Evolutionary conservation across 2,329 filamentous ascomycete species (phyloP).

Genomic region (Cordyceps militaris): DNA sequence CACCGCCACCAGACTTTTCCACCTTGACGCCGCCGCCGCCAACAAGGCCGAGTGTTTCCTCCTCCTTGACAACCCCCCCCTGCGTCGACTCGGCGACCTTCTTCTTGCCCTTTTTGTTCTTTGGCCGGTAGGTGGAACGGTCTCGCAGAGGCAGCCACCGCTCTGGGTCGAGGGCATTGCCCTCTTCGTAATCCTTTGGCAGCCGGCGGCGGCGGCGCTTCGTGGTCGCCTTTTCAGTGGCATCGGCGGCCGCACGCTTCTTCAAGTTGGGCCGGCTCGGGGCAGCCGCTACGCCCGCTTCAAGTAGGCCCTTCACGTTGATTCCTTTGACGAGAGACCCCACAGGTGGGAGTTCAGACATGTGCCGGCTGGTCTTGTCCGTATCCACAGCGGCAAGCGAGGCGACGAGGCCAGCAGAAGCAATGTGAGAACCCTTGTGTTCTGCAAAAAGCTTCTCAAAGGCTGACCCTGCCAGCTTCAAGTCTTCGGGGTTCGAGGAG

Average conservation of each 20-base stretch:
- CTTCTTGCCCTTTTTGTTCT: constrained; percentile 88
- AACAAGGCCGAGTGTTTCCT: constrained; percentile 57
- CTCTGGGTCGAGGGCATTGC: constrained; percentile 79
- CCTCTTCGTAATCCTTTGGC: constrained; percentile 68
- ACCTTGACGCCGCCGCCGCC: constrained; percentile 60
- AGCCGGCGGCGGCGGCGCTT: constrained; percentile 55
- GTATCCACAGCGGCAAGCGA: constrained; percentile 61
- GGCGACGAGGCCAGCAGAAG: constrained; percentile 79
- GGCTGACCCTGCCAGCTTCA: constrained; percentile 65
- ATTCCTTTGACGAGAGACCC: constrained; percentile 53
- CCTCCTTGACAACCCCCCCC: constrained; percentile 72
- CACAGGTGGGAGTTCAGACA: constrained; percentile 53
- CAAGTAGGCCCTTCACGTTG: constrained; percentile 55
- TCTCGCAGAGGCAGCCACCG: constrained; percentile 89
- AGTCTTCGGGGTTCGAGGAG: constrained; percentile 62
- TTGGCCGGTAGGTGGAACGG: constrained; percentile 79
- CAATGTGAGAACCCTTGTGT: constrained; percentile 60
- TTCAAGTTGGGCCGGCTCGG: constrained; percentile 32
- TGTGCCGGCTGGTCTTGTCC: constrained; percentile 46
- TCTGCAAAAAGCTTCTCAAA: constrained; percentile 65
- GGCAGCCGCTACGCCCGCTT: constrained; percentile 52
- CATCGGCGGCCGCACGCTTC: constrained; percentile 40
- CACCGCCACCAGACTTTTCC: constrained; percentile 41
- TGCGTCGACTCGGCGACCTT: constrained; percentile 73
- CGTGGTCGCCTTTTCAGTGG: constrained; percentile 39